phyloP scores from a whole-genome alignment of 2,329 filamentous ascomycete genomes.

The Passalora sequoiae region DNA sequence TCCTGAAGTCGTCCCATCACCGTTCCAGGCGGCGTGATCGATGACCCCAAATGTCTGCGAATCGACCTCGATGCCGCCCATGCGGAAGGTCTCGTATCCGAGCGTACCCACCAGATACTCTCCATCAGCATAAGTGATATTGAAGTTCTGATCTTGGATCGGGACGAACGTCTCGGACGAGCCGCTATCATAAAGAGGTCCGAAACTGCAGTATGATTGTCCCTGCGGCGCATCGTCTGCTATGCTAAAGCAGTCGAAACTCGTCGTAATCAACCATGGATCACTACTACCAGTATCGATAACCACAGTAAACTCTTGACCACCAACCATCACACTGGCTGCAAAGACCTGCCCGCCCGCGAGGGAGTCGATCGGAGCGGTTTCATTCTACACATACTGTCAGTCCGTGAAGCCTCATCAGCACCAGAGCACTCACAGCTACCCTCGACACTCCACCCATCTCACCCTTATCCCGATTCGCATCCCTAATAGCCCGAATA shows the following conservation, averaged over 20 bases:
- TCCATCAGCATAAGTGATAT: constrained; percentile 43
- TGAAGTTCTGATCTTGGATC: constrained; percentile 40
- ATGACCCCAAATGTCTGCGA: constrained; percentile 47
- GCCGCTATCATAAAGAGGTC: constrained; percentile 28
- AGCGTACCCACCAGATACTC: constrained; percentile 38
- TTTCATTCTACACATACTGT: constrained; percentile 20
- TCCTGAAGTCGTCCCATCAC: constrained; percentile 39
- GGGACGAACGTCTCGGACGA: constrained; percentile 33
- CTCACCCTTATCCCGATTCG: no score
- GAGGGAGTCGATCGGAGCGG: constrained; percentile 18
- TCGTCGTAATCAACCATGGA: constrained; percentile 40
- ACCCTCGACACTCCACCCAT: constrained; percentile 10
- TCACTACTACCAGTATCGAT: constrained; percentile 48
- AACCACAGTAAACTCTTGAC: constrained; percentile 34
- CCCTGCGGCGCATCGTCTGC: constrained; percentile 12
- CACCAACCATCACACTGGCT: constrained; percentile 28
- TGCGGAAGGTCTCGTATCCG: constrained; percentile 39
- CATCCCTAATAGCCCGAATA: constrained; percentile 25
- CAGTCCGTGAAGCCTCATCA: no score
- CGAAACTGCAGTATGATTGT: constrained; percentile 31
- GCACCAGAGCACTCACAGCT: constrained; percentile 14
- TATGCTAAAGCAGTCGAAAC: constrained; percentile 27
- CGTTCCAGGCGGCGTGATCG: constrained; percentile 30
- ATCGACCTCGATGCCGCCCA: constrained; percentile 45
- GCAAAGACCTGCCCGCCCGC: constrained; percentile 30